Percentiles rank a stretch among this genome's conserved stretches.
phyloP scores from a whole-genome alignment of 176 grass and related monocot species.

The Puccinellia tenuiflora region DNA sequence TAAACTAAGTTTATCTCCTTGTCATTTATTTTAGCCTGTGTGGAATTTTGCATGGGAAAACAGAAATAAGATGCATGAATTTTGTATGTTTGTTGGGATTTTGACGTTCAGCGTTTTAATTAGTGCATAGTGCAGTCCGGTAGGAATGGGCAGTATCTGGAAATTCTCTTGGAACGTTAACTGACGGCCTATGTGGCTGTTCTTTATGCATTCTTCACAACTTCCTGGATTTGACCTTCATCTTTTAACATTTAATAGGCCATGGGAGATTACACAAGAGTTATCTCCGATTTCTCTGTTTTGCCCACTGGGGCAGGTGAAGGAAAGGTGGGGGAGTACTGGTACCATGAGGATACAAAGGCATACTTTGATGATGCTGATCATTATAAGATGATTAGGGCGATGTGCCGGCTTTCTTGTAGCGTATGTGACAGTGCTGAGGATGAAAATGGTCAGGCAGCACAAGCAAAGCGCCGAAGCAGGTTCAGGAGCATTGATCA shows the following conservation, averaged over 20 bases:
- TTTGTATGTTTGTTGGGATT: not conserved
- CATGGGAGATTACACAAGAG: slow-evolving; percentile 82
- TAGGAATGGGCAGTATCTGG: not conserved
- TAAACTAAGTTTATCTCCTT: no score
- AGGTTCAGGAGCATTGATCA: slow-evolving; percentile 89
- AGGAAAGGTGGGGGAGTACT: slow-evolving; percentile 70
- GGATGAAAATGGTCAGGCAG: slow-evolving; percentile 40
- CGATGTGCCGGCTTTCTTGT: slow-evolving; percentile 96
- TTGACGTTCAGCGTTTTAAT: not conserved
- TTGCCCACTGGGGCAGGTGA: slow-evolving; percentile 41
- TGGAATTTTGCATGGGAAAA: no score
- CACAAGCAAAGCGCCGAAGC: slow-evolving; percentile 55
- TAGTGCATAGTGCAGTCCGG: not conserved
- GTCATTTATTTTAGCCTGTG: no score
- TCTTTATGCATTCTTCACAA: not conserved
- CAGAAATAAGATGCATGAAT: not conserved
- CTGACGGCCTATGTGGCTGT: no score
- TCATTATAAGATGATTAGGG: slow-evolving; percentile 86
- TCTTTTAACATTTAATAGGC: slow-evolving; percentile 38
- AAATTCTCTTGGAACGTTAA: no score
- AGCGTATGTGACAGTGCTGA: slow-evolving; percentile 78
- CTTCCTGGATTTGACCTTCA: not conserved
- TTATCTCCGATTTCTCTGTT: slow-evolving; percentile 72
- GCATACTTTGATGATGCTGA: slow-evolving; percentile 80
- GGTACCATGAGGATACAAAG: slow-evolving; percentile 91